phyloP scores from a whole-genome alignment of 148 eudicot genomes.

The Diospyros kaki region DNA sequence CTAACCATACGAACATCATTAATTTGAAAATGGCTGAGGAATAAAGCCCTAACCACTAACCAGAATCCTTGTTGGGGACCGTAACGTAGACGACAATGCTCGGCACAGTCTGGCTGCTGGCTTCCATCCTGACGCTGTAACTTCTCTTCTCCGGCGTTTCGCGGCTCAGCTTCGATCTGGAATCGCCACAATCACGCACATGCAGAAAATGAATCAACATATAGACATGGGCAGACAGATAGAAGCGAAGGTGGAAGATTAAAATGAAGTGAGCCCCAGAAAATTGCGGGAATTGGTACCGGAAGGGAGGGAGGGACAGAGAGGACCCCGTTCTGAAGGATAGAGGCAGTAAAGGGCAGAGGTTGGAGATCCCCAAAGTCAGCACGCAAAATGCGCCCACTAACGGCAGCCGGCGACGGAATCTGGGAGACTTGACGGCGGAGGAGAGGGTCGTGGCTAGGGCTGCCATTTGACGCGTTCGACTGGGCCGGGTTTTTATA shows the following conservation, averaged over 20 bases:
- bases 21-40: no score
- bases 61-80: slow-evolving; percentile 93
- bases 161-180: slow-evolving; percentile 38
- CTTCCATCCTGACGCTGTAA: slow-evolving; percentile 45
- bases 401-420: slow-evolving; percentile 59
- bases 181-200: neutral
- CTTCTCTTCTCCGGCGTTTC: slow-evolving; percentile 35
- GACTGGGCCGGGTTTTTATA: neutral
- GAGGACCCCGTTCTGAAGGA: slow-evolving; percentile 36
- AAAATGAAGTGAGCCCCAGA: no score
- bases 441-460: slow-evolving; percentile 24
- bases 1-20: no score
- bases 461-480: neutral
- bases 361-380: slow-evolving; percentile 60
- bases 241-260: slow-evolving; percentile 2
- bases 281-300: slow-evolving; percentile 23
- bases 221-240: neutral
- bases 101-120: slow-evolving; percentile 56
- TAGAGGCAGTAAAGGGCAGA: slow-evolving; percentile 44
- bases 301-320: slow-evolving; percentile 38
- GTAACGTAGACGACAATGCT: slow-evolving; percentile 94
- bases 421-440: slow-evolving; percentile 33
- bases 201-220: neutral
- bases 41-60: slow-evolving; percentile 20
- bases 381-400: slow-evolving; percentile 85